Base-by-base conservation (phyloP, 345 rosid species). In the Salix udensis region DNA sequence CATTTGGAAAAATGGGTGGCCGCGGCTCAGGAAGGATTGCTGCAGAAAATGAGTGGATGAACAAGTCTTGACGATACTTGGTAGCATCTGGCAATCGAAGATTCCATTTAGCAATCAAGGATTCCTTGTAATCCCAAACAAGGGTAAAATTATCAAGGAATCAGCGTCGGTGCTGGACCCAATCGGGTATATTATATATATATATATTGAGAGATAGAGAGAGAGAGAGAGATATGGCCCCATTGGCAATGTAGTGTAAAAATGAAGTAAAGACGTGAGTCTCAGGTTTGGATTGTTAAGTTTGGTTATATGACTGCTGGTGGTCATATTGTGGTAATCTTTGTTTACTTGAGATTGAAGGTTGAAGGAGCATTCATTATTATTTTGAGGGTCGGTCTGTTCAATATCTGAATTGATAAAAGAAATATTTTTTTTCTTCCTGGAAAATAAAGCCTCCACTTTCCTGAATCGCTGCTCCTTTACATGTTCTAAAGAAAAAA, bases 11-110 rank as follows among this genome's bases (percentile, higher is more conserved):
- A 79, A 89, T 88, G 79, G 89, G 88, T 2, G 90, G 94, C 61
- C 89, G 91, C 11, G 86, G 93, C 69, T 90, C 98, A 0, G 98
- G 93, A 60, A 88, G 94, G 75, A 86, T 90, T 31, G 88, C 89
- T 6, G 89, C 89, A 4, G 92, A 88, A 15, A 89, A 79, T 30
- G 90, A 91, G 67, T 85, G 85, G 88, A 67, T 83, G n/a, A 85
- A 90, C 74, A 93, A 93, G 81, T 87, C 87, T 24, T 87, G 76
- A 69, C 16, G 30, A 82, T 65, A 42, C 55, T 31, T 16, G 67
- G 61, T 67, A 64, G 82, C 74, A 67, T 40, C 67, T 66, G 84
- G 84, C n/a, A 79, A 79, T 79, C 78, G 75, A 77, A 79, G 81
- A 76, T 85, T 74, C 79, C 83, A 44, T 58, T 67, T 68, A 71